Evolutionary conservation across 2,329 filamentous ascomycete species (phyloP).

Genomic region (Laburnicola sp.): DNA sequence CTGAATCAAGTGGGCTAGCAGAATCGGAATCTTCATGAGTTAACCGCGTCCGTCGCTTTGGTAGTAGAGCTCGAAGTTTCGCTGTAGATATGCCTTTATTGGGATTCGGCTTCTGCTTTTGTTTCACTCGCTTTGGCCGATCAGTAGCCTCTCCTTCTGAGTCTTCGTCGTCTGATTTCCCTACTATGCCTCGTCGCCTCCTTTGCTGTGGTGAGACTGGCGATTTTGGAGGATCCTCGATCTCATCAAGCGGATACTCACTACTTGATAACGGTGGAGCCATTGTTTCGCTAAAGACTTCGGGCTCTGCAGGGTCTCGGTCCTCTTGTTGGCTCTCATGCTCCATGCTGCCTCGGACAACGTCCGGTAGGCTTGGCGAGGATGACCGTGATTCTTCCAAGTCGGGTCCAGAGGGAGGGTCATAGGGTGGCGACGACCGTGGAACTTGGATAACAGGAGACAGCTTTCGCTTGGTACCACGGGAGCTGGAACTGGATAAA

Average conservation of each 20-base stretch:
- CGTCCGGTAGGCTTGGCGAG: conserved; percentile 41
- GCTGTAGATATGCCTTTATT: conserved; percentile 47
- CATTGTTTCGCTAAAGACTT: conserved; percentile 47
- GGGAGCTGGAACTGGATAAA: conserved; percentile 37
- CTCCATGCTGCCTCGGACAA: conserved; percentile 37
- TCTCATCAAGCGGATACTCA: conserved; percentile 22
- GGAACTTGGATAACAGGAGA: conserved; percentile 44
- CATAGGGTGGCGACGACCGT: conserved; percentile 44
- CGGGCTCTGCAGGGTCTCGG: conserved; percentile 27
- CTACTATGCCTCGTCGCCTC: conserved; percentile 20
- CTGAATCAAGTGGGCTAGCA: conserved; percentile 41
- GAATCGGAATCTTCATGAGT: conserved; percentile 42
- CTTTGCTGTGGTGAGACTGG: conserved; percentile 22
- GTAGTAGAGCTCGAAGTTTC: conserved; percentile 50
- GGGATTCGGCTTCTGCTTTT: conserved; percentile 27
- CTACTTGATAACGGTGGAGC: conserved; percentile 52
- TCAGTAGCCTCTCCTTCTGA: conserved; percentile 27
- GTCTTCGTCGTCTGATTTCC: conserved; percentile 25
- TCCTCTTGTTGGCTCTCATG: conserved; percentile 21
- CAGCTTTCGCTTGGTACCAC: conserved; percentile 46
- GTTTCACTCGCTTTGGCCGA: conserved; percentile 17
- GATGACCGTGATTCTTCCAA: conserved; percentile 37
- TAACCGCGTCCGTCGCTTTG: conserved; percentile 44
- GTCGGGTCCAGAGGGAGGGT: conserved; percentile 32
- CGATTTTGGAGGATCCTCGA: conserved; percentile 18